Evolutionary conservation across 306 rosid species (phyloP), one percentile per base, ranked within the genome.

Genomic region (Myrica gale): DNA sequence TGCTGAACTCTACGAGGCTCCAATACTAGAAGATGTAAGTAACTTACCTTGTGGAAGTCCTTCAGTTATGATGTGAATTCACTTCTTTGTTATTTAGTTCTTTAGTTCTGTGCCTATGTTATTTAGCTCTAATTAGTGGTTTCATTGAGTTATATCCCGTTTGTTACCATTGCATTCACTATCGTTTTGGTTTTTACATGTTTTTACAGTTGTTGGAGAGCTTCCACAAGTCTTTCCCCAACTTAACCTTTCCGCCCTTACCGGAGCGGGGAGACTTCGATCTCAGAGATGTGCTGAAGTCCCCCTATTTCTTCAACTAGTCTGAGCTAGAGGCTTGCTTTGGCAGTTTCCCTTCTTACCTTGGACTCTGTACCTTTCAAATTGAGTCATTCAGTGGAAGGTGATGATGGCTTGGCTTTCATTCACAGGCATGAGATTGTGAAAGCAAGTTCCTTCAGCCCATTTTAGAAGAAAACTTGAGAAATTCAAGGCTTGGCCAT

Each of bases 231-330:
- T 83, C 89, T 62, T 94, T 94, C 56, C 98, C 98, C 43, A 26
- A 32, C 6, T 57, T 88, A 74, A 80, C 60, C 1, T 94, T 94
- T 60, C 97, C 98, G 58, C 88, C 89, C 46, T 77, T 94, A 62
- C 98, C 97, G 1, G 92, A 71, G 53, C 90, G 97, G 53, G 98
- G 98, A 71, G 96, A 91, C 81, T 95, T 92, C 0, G 89, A 92
- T 84, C 92, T 91, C 51, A 89, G 73, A 79, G 89, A 90, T 67
- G 97, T 91, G 80, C 79, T 92, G 75, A 79, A 63, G 69, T 94
- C 97, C 70, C 74, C 90, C 6, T 94, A 90, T 81, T 91, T 94
- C 84, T 91, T 94, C 88, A 92, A 91, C 86, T 94, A 90, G 86
- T 80, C 74, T 47, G 42, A 41, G 55, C 65, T 60, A 58, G 62